Conservation (phyloP, 345 rosid species). For the Salix arbutifolia region DNA sequence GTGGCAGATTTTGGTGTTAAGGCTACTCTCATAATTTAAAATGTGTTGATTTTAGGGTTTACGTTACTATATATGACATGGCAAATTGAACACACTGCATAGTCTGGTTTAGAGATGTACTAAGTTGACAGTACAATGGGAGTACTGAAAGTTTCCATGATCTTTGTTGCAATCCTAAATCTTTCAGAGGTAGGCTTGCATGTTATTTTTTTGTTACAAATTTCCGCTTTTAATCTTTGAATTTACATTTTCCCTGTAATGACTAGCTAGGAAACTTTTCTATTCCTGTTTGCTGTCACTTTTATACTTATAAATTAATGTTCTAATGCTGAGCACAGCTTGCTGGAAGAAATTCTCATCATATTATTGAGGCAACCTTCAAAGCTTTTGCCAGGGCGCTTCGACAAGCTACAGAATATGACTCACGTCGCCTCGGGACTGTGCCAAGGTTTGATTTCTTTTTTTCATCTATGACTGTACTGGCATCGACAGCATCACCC, state of each 20-base stretch:
- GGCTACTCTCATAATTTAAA: background rate
- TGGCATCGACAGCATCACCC: background rate
- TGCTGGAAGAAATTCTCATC: conserved; percentile 89
- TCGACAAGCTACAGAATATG: conserved; percentile 78
- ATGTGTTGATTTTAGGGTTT: background rate
- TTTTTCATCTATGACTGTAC: background rate
- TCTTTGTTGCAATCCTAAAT: background rate
- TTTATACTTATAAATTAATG: background rate
- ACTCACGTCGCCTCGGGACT: conserved; percentile 69
- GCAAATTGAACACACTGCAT: background rate
- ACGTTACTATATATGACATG: background rate
- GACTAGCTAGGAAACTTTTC: background rate
- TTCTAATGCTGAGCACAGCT: conserved; percentile 43
- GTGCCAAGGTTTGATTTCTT: conserved; percentile 62
- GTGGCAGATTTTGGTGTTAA: background rate
- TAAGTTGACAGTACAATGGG: background rate
- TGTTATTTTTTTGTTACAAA: background rate
- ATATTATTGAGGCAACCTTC: conserved; percentile 90
- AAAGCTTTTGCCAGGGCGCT: conserved; percentile 98
- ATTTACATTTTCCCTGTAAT: background rate
- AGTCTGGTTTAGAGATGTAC: background rate
- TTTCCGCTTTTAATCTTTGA: background rate
- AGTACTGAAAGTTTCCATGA: background rate
- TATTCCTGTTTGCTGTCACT: background rate
- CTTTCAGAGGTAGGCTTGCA: background rate